phyloP scores from a whole-genome alignment of 148 eudicot species.

The Diospyros kaki region DNA sequence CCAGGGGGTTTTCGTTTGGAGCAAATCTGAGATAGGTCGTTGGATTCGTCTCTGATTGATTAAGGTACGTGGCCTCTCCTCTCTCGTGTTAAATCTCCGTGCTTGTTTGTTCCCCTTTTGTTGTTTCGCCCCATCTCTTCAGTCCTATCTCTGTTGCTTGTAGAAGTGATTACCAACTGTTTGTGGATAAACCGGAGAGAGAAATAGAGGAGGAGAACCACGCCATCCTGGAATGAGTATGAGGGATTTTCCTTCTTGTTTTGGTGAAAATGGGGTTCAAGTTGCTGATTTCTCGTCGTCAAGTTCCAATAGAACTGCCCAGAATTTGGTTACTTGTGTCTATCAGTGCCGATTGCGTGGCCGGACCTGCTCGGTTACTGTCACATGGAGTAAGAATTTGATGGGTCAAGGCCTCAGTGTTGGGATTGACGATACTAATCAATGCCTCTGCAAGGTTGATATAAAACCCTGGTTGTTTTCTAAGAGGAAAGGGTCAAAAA shows the following conservation, averaged over 20 bases:
- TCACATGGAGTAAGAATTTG: conserved; percentile 60
- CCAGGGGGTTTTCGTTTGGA: neutral
- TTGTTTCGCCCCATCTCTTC: conserved; percentile 1
- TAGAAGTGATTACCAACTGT: conserved; percentile 25
- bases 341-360: conserved; percentile 55
- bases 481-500: conserved; percentile 56
- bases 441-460: conserved; percentile 51
- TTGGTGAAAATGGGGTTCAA: conserved; percentile 61
- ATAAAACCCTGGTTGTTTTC: conserved; percentile 63
- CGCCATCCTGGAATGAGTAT: conserved; percentile 20
- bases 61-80: conserved; percentile 26
- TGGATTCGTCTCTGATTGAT: conserved; percentile 14
- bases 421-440: conserved; percentile 56
- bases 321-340: conserved; percentile 51
- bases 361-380: conserved; percentile 35
- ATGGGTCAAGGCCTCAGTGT: conserved; percentile 64
- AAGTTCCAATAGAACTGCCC: conserved; percentile 37
- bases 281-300: conserved; percentile 61
- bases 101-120: neutral
- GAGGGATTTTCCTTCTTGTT: conserved; percentile 63
- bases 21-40: conserved; percentile 22
- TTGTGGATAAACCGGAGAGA: conserved; percentile 32
- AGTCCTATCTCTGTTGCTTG: conserved; percentile 11
- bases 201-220: conserved; percentile 10
- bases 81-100: neutral